Evolutionary conservation across 768 basidiomycete species (phyloP), one percentile per base, ranked within the genome.

Genomic region (Calvatia gigantea): DNA sequence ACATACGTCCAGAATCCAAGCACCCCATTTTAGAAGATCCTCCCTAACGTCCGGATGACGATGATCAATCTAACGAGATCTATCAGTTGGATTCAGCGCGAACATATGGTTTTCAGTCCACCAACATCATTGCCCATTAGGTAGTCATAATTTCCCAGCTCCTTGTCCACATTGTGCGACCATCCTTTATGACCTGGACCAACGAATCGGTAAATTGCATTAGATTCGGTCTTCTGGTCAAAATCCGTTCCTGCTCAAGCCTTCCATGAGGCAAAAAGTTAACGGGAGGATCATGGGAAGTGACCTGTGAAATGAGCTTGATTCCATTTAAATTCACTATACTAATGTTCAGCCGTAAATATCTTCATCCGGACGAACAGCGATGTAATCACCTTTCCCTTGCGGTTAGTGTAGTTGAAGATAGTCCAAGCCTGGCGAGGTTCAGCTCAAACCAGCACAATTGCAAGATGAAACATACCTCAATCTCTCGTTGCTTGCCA

Each of bases 101-200:
- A 37, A 19, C 7, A 23, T 12, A 43, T 33, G 31, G 23, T 19
- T 38, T 28, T 37, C 43, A 52, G 19, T 31, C 46, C 14, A 72
- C 79, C 59, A 57, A 89, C 89, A 69, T 91, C 84, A 23, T 76
- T 66, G 29, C 91, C 91, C 12, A 93, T 82, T 7, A 93, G 75
- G 67, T 86, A 93, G 62, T 93, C 91, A 66, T 90, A 92, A 67
- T 94, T 92, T 58, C 90, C 92, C n/a, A 87, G 79, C 67, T 96
- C 93, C 1, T 73, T 73, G 66, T 92, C 91, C 6, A 96, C 94
- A 59, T 79, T 75, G 11, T 69, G 74, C 4, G 93, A 94, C 94
- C 94, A 96, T 28, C 86, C 85, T 70, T 86, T 83, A 60, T 85
- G 84, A 5, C 78, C 80, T 39, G 75, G 70, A 31, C 83, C 83